Conservation (phyloP, 352 stramenopile species). For the Globisporangium nagaii region DNA sequence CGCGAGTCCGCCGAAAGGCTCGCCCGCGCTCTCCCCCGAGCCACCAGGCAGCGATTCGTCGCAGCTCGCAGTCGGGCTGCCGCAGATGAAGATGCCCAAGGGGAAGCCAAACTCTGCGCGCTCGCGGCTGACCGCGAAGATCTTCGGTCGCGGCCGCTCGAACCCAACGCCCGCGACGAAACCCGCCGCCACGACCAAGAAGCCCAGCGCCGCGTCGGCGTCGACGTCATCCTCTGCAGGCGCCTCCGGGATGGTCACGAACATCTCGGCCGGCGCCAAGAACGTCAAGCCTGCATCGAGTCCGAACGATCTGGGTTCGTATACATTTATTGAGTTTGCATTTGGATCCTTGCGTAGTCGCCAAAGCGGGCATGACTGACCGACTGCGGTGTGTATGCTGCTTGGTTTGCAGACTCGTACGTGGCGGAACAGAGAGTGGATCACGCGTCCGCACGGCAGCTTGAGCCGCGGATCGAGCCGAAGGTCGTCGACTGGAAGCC, state of each 20-base stretch:
- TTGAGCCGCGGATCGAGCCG: conserved; percentile 42
- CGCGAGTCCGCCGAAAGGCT: conserved; percentile 57
- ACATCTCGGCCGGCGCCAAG: conserved; percentile 49
- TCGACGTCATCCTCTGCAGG: neutral
- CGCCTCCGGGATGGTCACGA: conserved; percentile 30
- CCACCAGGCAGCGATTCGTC: conserved; percentile 22
- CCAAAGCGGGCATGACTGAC: no score
- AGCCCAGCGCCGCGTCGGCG: conserved; percentile 18
- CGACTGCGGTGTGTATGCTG: neutral
- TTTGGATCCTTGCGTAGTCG: no score
- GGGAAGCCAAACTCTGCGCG: conserved; percentile 65
- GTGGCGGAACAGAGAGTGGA: conserved; percentile 19
- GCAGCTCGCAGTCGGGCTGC: conserved; percentile 18
- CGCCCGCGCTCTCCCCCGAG: conserved; percentile 64
- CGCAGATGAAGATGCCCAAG: conserved; percentile 32
- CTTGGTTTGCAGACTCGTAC: conserved; percentile 12
- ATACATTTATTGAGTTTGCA: neutral
- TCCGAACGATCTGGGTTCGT: conserved; percentile 21
- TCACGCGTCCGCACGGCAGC: conserved; percentile 23
- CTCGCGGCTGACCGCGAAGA: conserved; percentile 67
- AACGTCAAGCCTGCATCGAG: conserved; percentile 27
- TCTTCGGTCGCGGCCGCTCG: conserved; percentile 59
- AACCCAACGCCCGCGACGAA: conserved; percentile 24
- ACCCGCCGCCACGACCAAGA: conserved; percentile 28
- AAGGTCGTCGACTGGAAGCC: conserved; percentile 32